Base-by-base conservation (phyloP, 75 land plant genomes). In the Pseudotsuga menziesii region DNA sequence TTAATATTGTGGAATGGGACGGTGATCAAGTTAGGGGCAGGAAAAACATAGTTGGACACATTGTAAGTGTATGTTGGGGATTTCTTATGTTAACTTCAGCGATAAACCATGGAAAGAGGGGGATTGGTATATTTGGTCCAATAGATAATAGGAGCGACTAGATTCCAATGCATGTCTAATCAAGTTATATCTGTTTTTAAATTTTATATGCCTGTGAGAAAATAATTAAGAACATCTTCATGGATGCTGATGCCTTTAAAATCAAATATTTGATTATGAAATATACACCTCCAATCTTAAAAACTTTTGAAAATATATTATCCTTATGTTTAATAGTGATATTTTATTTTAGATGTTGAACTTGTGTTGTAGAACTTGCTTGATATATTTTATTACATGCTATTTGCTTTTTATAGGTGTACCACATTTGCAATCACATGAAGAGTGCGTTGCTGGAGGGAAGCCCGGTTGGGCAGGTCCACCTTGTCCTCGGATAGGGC, bases 401-500 rank as follows among this genome's bases (percentile, higher is more conserved):
- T 60, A 41, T 75, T 35, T 72, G 11, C 23, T 22, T 19, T 20
- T 7, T 73, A 22, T 73, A 92, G 95, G 98, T 57, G 81, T 93
- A 11, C 96, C 98, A 4, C 98, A 95, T 86, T 78, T 93, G 74
- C 75, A 74, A 22, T 82, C 84, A 56, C 88, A 84, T 16, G 98
- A 95, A 56, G 81, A 73, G 5, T 84, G 88, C 12, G 89, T 85
- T 0, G 85, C 80, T 62, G 98, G 98, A 15, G 98, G 98, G 22
- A 80, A 67, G 83, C 96, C 96, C 5, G 98, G 98, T 20, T 91
- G 96, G 87, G 98, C 96, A 1, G 88, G 87, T 13, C 85, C 81
- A 0, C 96, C 98, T 1, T 74, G 78, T 70, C 93, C 96, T 23
- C 74, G 98, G 36, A 89, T 95, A n/a, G 98, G 95, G 1, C 89